Percentiles rank a stretch among this genome's conserved stretches.
Conservation (phyloP, 352 stramenopile species). For the Pythium aphanidermatum region DNA sequence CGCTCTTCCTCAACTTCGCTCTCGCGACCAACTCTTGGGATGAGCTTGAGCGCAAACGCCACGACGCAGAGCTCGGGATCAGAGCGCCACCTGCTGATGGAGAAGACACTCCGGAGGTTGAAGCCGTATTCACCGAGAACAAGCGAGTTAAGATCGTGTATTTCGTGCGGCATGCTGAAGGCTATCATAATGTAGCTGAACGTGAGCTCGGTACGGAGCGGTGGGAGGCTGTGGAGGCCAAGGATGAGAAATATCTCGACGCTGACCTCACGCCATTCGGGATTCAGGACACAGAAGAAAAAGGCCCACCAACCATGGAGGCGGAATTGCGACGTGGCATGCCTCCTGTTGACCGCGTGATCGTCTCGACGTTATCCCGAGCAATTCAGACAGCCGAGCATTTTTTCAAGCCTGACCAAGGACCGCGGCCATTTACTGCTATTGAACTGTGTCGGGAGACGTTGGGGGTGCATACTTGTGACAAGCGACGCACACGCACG, state of each 20-base stretch:
- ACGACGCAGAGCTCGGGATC: constrained; percentile 10
- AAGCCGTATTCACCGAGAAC: no score
- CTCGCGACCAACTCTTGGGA: constrained; percentile 26
- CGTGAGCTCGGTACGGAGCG: constrained; percentile 34
- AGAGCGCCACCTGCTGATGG: no score
- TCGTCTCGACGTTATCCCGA: constrained; percentile 64
- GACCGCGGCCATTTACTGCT: constrained; percentile 33
- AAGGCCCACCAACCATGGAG: constrained; percentile 27
- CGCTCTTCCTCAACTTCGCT: constrained; percentile 21
- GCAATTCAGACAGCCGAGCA: constrained; percentile 64
- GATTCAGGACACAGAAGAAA: constrained; percentile 37
- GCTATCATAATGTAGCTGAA: constrained; percentile 65
- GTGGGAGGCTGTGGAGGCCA: constrained; percentile 61
- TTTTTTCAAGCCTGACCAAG: constrained; percentile 43
- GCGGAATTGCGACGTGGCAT: constrained; percentile 44
- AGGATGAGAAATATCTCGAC: constrained; percentile 53
- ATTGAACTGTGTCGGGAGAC: constrained; percentile 66
- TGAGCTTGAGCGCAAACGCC: constrained; percentile 21
- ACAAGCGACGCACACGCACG: constrained; percentile 44
- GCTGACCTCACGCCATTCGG: constrained; percentile 55
- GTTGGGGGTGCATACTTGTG: constrained; percentile 58
- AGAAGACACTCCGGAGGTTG: no score
- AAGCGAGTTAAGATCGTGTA: constrained; percentile 63
- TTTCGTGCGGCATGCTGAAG: constrained; percentile 70
- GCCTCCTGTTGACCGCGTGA: constrained; percentile 47